A percentile compares a stretch with the other conserved stretches of the same genome.
Evolutionary conservation across 306 rosid species (phyloP).

Genomic region (Cicer arietinum): DNA sequence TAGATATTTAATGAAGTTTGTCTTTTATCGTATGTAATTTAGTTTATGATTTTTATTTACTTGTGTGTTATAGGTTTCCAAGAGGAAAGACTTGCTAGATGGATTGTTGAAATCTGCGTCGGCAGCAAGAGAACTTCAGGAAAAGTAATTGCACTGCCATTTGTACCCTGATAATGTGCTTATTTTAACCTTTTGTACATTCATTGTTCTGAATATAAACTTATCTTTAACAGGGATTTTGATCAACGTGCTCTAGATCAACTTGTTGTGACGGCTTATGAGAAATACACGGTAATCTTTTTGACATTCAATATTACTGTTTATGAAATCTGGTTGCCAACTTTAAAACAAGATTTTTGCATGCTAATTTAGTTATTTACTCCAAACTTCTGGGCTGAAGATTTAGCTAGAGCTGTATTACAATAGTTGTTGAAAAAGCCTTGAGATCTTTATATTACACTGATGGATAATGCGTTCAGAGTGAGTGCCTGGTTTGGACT

Average conservation of each 20-base stretch:
- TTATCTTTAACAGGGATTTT: conserved; percentile 71
- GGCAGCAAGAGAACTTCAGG: conserved; percentile 66
- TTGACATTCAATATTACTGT: conserved; percentile 27
- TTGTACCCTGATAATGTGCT: conserved; percentile 44
- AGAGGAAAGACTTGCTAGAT: conserved; percentile 70
- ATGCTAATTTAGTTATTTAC: conserved; percentile 31
- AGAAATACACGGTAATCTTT: conserved; percentile 80
- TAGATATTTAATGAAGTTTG: conserved; percentile 18
- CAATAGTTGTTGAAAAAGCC: conserved; percentile 9
- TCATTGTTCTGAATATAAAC: conserved; percentile 39
- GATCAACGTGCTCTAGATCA: conserved; percentile 81
- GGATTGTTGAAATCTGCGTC: conserved; percentile 66
- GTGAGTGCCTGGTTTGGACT: conserved; percentile 24
- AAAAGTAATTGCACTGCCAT: conserved; percentile 61
- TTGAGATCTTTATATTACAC: conserved; percentile 21
- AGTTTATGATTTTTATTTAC: conserved; percentile 42
- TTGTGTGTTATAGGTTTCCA: conserved; percentile 61
- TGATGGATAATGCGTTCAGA: conserved; percentile 20
- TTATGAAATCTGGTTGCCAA: conserved; percentile 33
- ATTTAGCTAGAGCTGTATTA: conserved; percentile 11
- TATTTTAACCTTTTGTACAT: conserved; percentile 40
- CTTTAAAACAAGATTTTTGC: conserved; percentile 13
- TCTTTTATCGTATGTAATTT: conserved; percentile 30
- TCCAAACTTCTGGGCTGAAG: background rate
- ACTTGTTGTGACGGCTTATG: conserved; percentile 79